Conservation (phyloP, 176 grass and related monocot species). For the Canna indica region DNA sequence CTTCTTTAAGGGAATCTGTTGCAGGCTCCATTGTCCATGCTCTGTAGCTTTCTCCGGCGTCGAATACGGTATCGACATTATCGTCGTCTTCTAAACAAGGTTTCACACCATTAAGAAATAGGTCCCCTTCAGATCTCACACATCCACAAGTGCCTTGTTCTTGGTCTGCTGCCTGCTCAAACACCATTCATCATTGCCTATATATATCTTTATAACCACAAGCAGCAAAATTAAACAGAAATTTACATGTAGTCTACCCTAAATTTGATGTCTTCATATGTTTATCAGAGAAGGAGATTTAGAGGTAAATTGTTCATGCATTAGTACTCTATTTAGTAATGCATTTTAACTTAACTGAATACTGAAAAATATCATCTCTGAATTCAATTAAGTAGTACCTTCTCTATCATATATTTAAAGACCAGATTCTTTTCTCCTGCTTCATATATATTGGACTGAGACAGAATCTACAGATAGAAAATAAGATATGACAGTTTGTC, state of each 20-base stretch:
- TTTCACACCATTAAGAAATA: constrained; percentile 48
- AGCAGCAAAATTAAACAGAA: too few species aligned
- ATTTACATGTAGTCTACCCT: too few species aligned
- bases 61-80: constrained; percentile 28
- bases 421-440: constrained; percentile 54
- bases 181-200: too few species aligned
- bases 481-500: not conserved
- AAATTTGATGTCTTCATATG: too few species aligned
- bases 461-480: constrained; percentile 44
- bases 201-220: too few species aligned
- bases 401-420: constrained; percentile 50
- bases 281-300: too few species aligned
- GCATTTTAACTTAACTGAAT: not conserved
- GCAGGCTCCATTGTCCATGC: constrained; percentile 50
- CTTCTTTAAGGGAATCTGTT: constrained; percentile 42
- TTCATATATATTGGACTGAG: constrained; percentile 79
- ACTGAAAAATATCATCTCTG: not conserved
- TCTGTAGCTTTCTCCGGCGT: constrained; percentile 29
- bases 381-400: constrained; percentile 23
- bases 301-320: too few species aligned
- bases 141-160: constrained; percentile 32
- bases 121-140: constrained; percentile 58
- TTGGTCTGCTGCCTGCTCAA: constrained; percentile 45
- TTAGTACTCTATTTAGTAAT: not conserved
- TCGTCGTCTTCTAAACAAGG: not conserved